Base-by-base conservation (phyloP, 257 asterid species). In the Capsicum baccatum region DNA sequence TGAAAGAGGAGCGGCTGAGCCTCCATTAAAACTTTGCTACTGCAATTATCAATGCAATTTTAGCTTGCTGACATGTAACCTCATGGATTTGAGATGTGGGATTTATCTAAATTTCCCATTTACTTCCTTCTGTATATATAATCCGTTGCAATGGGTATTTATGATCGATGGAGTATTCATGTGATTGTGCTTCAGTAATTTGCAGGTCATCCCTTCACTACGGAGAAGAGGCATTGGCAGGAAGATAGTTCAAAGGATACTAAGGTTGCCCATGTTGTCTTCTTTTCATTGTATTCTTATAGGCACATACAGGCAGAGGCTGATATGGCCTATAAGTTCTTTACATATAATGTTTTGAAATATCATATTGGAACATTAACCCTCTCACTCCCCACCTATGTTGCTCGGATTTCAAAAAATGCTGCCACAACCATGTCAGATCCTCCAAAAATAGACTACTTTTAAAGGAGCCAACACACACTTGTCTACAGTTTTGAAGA, bases 181-280 rank as follows among this genome's bases (percentile, higher is more conserved):
- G 85, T 84, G 86, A 85, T 83, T 14, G 83, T 69, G 83, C 69
- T 73, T 83, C 84, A 79, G 84, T 84, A 83, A 83, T 55, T 85
- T 92, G 83, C 92, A 97, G 97, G 98, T 97, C 84, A 90, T 87
- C 67, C 98, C 99, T 83, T 87, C 76, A 83, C 91, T 92, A 63
- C 94, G 83, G 58, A 83, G 93, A 47, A 88, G 92, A 83, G 98
- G 98, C 85, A 92, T 97, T 47, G 97, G 97, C 79, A 85, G 92
- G 89, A 91, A 17, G 92, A 95, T 97, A 64, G 91, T 95, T 85
- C 89, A 89, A 80, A 89, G 86, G 85, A 92, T 95, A 79, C 12
- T 92, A 79, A 94, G 98, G 98, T 97, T 68, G 79, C 89, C 2
- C 2, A 14, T 60, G 1, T 5, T 81, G 76, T 44, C 19, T 35